Evolutionary conservation across 2,329 filamentous ascomycete genomes (phyloP).

Genomic region (Bisporella sp.): DNA sequence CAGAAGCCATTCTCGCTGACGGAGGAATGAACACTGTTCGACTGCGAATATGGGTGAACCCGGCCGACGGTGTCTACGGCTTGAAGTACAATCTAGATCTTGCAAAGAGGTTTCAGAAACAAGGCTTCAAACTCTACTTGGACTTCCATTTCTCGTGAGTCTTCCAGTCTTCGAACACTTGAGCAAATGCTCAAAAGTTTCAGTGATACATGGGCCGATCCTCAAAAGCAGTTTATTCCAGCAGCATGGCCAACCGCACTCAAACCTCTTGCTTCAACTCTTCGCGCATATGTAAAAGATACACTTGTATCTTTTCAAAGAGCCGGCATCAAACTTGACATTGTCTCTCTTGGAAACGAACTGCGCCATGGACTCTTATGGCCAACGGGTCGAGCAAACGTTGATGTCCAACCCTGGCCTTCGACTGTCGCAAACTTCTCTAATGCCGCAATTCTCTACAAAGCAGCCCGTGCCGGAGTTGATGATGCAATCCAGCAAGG

Average conservation of each 20-base stretch:
- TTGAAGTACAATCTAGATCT: slow-evolving; percentile 62
- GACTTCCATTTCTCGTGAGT: slow-evolving; percentile 49
- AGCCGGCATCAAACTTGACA: slow-evolving; percentile 47
- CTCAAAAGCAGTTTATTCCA: slow-evolving; percentile 54
- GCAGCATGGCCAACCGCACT: slow-evolving; percentile 55
- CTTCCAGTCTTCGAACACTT: not conserved
- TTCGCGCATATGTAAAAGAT: slow-evolving; percentile 61
- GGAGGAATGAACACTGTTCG: slow-evolving; percentile 63
- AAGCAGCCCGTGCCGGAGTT: slow-evolving; percentile 51
- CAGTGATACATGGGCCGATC: slow-evolving; percentile 66
- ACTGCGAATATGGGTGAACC: slow-evolving; percentile 66
- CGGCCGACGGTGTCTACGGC: slow-evolving; percentile 55
- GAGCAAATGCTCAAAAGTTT: not conserved
- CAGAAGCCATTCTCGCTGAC: slow-evolving; percentile 56
- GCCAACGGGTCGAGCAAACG: slow-evolving; percentile 49
- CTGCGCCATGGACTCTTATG: slow-evolving; percentile 62
- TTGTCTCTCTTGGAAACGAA: slow-evolving; percentile 70
- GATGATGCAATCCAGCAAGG: slow-evolving; percentile 49
- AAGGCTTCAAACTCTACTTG: slow-evolving; percentile 50
- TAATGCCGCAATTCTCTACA: slow-evolving; percentile 56
- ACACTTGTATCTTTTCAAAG: slow-evolving; percentile 53
- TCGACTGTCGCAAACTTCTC: slow-evolving; percentile 35
- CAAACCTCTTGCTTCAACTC: slow-evolving; percentile 47
- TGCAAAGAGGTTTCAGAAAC: slow-evolving; percentile 54
- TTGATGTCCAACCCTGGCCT: slow-evolving; percentile 28